Evolutionary conservation across 805 yeast genomes (phyloP).

Genomic region (Lipomyces yamanashiensis): DNA sequence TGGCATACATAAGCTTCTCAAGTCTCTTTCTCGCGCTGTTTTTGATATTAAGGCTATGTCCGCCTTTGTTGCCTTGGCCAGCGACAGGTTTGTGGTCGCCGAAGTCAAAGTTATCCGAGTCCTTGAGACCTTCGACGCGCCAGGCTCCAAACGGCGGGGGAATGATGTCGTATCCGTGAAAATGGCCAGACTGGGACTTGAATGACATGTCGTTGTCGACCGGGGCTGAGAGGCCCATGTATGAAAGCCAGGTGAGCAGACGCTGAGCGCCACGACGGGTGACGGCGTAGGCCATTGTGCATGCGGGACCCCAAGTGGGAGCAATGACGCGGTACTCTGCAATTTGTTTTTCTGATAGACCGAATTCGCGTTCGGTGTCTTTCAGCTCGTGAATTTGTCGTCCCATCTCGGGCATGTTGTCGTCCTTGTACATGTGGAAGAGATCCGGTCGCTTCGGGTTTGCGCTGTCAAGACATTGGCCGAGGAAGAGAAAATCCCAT

Average conservation of each 20-base stretch:
- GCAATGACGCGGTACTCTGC: constrained; percentile 19
- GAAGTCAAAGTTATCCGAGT: constrained; percentile 15
- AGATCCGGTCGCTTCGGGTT: constrained; percentile 19
- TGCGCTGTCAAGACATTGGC: constrained; percentile 29
- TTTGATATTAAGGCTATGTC: constrained; percentile 15
- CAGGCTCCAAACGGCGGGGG: constrained; percentile 27
- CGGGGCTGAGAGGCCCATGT: constrained; percentile 23
- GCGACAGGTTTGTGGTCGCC: background rate
- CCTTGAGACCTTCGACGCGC: constrained; percentile 24
- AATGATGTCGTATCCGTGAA: constrained; percentile 19
- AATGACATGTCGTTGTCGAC: constrained; percentile 26
- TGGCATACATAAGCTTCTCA: background rate
- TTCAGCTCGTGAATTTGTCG: constrained; percentile 12
- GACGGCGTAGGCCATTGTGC: constrained; percentile 27
- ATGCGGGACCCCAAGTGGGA: constrained; percentile 27
- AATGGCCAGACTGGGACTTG: constrained; percentile 19
- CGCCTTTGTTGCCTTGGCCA: constrained; percentile 16
- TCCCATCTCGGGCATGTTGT: constrained; percentile 18
- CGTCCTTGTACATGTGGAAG: constrained; percentile 18
- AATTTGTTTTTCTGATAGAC: constrained; percentile 18
- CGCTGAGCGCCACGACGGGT: constrained; percentile 31
- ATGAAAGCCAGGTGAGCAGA: constrained; percentile 17
- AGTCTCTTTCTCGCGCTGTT: constrained; percentile 19
- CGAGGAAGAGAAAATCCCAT: constrained; percentile 29
- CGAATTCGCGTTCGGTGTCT: constrained; percentile 10